phyloP scores from a whole-genome alignment of 805 yeast genomes.

The Saccharomycopsis malanga region DNA sequence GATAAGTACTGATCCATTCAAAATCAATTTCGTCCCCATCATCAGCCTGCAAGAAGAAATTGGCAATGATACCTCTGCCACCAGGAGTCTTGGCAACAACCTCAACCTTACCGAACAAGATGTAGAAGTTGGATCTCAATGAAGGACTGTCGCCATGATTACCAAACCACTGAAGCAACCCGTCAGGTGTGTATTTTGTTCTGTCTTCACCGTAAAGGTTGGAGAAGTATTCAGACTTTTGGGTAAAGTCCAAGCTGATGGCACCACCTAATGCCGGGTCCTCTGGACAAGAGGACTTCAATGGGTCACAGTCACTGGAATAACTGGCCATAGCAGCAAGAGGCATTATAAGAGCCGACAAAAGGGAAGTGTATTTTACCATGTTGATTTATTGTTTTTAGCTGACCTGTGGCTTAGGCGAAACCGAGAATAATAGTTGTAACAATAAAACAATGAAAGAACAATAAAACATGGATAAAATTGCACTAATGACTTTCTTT shows the following conservation, averaged over 20 bases:
- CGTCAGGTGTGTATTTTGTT: conserved; percentile 44
- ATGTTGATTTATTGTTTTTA: too few relatives aligned
- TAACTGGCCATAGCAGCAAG: conserved; percentile 2
- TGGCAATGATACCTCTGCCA: conserved; percentile 58
- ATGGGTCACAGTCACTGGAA: conserved; percentile 30
- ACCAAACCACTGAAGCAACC: conserved; percentile 51
- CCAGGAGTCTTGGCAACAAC: conserved; percentile 49
- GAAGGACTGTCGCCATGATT: conserved; percentile 57
- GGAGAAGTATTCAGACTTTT: conserved; percentile 19
- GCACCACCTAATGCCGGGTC: conserved; percentile 49
- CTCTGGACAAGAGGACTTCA: conserved; percentile 28
- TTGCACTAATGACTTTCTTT: too few relatives aligned
- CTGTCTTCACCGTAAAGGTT: conserved; percentile 35
- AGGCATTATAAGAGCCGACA: background rate
- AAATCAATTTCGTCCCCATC: conserved; percentile 68
- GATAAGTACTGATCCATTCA: conserved; percentile 64
- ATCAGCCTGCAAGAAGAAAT: conserved; percentile 56
- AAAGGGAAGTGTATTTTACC: too few relatives aligned
- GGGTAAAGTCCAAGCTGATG: conserved; percentile 36
- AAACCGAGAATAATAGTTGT: too few relatives aligned
- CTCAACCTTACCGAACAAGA: conserved; percentile 67
- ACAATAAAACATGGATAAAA: too few relatives aligned
- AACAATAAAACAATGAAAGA: too few relatives aligned
- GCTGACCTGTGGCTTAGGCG: too few relatives aligned
- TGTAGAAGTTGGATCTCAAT: conserved; percentile 52